These are phyloP conservation scores for Drechslera avenae DNA, from an alignment of 2,329 filamentous ascomycete genomes.

Conservation along the genomic window DNA sequence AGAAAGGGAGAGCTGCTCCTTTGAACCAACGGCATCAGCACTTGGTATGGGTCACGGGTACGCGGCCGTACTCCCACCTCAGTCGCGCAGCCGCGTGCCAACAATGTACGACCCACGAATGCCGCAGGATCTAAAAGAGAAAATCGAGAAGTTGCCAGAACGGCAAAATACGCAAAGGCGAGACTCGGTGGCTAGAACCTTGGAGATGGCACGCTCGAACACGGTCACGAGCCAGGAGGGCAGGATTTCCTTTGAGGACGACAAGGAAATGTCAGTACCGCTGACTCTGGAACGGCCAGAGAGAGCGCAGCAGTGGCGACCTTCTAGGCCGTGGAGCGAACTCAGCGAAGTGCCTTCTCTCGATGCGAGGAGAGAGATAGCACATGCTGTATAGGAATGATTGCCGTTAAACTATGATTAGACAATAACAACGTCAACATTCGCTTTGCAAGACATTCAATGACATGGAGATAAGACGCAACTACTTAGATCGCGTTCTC, in stretches of 20 bases:
- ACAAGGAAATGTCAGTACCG: slow-evolving; percentile 23
- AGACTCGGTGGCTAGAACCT: slow-evolving; percentile 11
- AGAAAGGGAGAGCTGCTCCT: slow-evolving; percentile 31
- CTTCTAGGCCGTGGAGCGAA: slow-evolving; percentile 40
- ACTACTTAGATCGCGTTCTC: no score
- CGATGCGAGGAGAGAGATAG: slow-evolving; percentile 4
- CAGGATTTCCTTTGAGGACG: slow-evolving; percentile 4
- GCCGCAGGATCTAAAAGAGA: slow-evolving; percentile 11
- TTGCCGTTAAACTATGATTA: background rate
- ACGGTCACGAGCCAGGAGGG: slow-evolving; percentile 22
- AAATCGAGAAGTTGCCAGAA: slow-evolving; percentile 3
- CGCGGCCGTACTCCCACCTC: slow-evolving; percentile 20
- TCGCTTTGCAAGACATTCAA: slow-evolving; percentile 1
- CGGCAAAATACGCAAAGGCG: slow-evolving; percentile 26
- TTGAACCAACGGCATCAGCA: slow-evolving; percentile 39
- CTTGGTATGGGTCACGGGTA: slow-evolving; percentile 37
- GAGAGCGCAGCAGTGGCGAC: slow-evolving; percentile 21
- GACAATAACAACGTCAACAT: background rate
- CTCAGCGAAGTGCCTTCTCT: slow-evolving; percentile 6
- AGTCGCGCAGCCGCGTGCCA: slow-evolving; percentile 22
- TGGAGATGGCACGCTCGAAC: slow-evolving; percentile 19
- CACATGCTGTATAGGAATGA: slow-evolving; percentile 15
- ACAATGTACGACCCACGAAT: slow-evolving; percentile 32
- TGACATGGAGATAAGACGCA: no score
- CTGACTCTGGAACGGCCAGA: slow-evolving; percentile 26